Conservation (phyloP, 192 early-diverging fungal species). For the Coemansia brasiliensis region DNA sequence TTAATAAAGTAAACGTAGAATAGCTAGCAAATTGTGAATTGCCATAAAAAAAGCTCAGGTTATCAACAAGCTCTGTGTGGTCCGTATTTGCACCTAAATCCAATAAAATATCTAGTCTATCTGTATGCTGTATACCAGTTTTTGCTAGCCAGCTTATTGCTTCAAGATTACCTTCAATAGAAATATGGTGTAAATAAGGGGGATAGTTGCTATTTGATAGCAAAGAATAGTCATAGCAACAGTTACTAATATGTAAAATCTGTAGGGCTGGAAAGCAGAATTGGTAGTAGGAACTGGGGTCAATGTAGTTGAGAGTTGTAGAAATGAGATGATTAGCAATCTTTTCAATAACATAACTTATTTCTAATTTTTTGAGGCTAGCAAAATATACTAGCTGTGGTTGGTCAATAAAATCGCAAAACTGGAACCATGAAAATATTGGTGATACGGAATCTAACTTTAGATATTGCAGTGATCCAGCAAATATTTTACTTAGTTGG, state of each 20-base stretch:
- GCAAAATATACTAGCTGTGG: not conserved
- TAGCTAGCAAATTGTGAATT: not conserved
- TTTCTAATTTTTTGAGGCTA: not conserved
- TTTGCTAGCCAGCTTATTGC: not conserved
- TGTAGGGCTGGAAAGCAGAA: constrained; percentile 1
- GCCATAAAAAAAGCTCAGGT: not conserved
- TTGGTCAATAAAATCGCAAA: not conserved
- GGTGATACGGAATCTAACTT: not conserved
- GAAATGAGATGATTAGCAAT: not conserved
- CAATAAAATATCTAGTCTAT: not conserved
- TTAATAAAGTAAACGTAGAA: not conserved
- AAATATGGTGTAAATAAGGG: not conserved
- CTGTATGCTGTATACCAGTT: not conserved
- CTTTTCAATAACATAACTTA: not conserved
- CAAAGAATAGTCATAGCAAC: not conserved
- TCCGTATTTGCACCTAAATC: not conserved
- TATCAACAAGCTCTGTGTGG: not conserved
- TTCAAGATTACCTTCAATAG: not conserved
- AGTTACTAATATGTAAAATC: not conserved
- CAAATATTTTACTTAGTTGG: not conserved
- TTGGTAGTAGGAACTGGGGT: not conserved
- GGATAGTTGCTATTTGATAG: not conserved
- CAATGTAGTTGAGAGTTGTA: too few relatives aligned
- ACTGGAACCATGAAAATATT: not conserved
- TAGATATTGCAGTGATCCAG: not conserved